Conservation (phyloP, 2,329 filamentous ascomycete genomes). For the Penicillium concentricum region DNA sequence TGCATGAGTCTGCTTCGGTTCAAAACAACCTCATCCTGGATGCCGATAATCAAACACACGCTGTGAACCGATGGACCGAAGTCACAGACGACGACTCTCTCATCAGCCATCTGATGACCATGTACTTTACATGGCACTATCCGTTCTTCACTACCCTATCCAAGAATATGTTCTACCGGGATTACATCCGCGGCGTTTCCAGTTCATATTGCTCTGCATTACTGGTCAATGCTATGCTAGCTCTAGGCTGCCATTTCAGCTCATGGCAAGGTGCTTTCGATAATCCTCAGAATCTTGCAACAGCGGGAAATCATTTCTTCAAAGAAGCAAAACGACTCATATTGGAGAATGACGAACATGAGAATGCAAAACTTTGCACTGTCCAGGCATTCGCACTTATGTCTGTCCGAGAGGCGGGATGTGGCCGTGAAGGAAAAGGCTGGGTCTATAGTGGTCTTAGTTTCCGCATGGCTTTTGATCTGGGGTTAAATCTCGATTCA, state of each 20-base stretch:
- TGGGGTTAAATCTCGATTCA: constrained; percentile 85
- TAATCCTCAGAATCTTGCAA: constrained; percentile 70
- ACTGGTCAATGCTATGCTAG: constrained; percentile 90
- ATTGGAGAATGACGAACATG: constrained; percentile 88
- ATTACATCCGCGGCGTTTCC: constrained; percentile 70
- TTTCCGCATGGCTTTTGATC: constrained; percentile 93
- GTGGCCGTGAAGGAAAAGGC: constrained; percentile 87
- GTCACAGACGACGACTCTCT: constrained; percentile 78
- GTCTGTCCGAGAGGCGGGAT: constrained; percentile 94
- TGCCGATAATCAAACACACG: constrained; percentile 58
- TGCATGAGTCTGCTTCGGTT: constrained; percentile 38
- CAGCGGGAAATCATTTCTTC: constrained; percentile 95
- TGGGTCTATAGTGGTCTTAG: constrained; percentile 99
- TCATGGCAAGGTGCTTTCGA: constrained; percentile 70
- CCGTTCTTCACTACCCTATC: constrained; percentile 91
- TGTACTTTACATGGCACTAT: constrained; percentile 99
- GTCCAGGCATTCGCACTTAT: constrained; percentile 93
- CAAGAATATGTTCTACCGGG: constrained; percentile 79
- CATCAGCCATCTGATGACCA: constrained; percentile 83
- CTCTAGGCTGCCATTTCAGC: constrained; percentile 91
- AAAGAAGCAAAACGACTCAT: constrained; percentile 87
- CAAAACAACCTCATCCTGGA: constrained; percentile 49
- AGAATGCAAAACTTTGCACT: constrained; percentile 81
- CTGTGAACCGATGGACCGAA: constrained; percentile 80
- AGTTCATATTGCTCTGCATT: constrained; percentile 83